phyloP scores from a whole-genome alignment of 495 filamentous ascomycete species.

The Haplographium delicatum region DNA sequence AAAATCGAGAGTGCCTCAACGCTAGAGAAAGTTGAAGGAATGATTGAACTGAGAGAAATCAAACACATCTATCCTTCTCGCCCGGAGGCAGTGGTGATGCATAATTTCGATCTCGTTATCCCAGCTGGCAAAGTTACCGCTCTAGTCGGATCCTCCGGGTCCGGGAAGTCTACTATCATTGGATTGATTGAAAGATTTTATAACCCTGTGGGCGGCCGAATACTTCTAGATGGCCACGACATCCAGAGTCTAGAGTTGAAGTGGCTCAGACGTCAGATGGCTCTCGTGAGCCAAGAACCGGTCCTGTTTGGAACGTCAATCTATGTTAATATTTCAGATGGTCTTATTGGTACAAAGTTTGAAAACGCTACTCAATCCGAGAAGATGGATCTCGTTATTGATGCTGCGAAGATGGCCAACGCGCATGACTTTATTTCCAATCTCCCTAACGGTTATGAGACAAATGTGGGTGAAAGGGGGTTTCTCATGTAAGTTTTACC shows the following conservation, averaged over 20 bases:
- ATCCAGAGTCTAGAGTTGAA: conserved; percentile 51
- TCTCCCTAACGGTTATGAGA: conserved; percentile 38
- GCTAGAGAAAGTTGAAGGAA: conserved; percentile 25
- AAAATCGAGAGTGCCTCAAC: conserved; percentile 54
- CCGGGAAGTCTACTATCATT: conserved; percentile 54
- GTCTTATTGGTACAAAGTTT: conserved; percentile 36
- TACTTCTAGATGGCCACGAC: conserved; percentile 50
- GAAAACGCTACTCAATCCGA: conserved; percentile 13
- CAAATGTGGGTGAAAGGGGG: conserved; percentile 41
- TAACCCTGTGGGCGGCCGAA: conserved; percentile 48
- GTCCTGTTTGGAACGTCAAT: conserved; percentile 59
- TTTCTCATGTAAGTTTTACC: conserved; percentile 25
- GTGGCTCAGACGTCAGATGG: conserved; percentile 50
- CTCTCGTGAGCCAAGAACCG: conserved; percentile 54
- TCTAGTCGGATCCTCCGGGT: conserved; percentile 75
- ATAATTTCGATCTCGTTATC: conserved; percentile 45
- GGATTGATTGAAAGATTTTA: conserved; percentile 52
- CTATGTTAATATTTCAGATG: conserved; percentile 61
- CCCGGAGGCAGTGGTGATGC: conserved; percentile 51
- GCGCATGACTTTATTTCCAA: conserved; percentile 40
- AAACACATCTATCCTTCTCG: conserved; percentile 62
- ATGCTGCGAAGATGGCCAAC: conserved; percentile 33
- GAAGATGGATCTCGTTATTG: conserved; percentile 26
- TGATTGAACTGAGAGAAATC: conserved; percentile 54
- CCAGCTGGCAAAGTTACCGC: conserved; percentile 78